Evolutionary conservation across 306 rosid species (phyloP).

Genomic region (Cucurbita ficifolia): DNA sequence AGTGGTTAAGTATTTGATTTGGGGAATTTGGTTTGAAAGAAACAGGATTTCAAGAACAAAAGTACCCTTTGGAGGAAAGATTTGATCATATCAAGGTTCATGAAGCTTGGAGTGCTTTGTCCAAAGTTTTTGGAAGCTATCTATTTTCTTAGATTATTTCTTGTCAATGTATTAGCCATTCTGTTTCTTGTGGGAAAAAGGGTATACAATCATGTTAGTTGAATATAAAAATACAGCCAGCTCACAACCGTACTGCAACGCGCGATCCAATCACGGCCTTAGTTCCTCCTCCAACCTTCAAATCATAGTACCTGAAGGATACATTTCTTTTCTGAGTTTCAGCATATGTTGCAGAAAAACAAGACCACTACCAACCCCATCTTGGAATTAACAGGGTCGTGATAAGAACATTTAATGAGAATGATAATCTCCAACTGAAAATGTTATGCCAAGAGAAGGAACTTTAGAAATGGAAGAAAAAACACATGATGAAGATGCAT

Average conservation of each 20-base stretch:
- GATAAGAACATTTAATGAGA: background rate
- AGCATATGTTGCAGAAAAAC: background rate
- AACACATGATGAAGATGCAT: too few species aligned
- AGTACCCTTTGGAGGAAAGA: background rate
- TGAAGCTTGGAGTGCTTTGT: background rate
- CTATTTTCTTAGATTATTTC: background rate
- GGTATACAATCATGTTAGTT: background rate
- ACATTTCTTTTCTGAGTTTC: conserved; percentile 2
- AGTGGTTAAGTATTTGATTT: background rate
- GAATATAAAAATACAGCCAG: conserved; percentile 30
- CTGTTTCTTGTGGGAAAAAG: background rate
- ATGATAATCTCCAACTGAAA: background rate
- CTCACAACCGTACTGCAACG: conserved; percentile 91
- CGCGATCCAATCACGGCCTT: conserved; percentile 89
- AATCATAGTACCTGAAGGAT: conserved; percentile 74
- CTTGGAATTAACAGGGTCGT: background rate
- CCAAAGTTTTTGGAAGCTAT: background rate
- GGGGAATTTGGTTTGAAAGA: background rate
- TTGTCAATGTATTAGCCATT: background rate
- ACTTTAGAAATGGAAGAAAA: background rate
- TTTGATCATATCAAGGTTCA: background rate
- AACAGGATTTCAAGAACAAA: background rate
- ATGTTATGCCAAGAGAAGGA: background rate
- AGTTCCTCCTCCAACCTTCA: conserved; percentile 78
- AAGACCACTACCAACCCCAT: background rate